A percentile compares a stretch with the other conserved stretches of the same genome.
Evolutionary conservation across 768 basidiomycete species (phyloP).

Genomic region (Suillus subluteus): DNA sequence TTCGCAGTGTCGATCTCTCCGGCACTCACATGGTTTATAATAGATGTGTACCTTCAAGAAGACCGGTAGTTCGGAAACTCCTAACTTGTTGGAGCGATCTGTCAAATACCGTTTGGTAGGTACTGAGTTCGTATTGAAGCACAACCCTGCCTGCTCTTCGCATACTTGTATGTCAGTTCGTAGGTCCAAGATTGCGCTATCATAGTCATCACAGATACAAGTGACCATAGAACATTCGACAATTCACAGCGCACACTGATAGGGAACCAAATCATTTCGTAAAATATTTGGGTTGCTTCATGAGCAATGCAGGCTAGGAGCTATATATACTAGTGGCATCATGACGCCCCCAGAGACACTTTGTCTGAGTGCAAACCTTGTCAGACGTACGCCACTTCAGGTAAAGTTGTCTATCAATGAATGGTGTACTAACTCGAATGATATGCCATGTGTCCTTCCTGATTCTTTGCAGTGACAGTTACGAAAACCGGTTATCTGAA

Average conservation of each 20-base stretch:
- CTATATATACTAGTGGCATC: neutral
- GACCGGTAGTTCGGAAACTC: neutral
- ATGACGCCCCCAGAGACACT: neutral
- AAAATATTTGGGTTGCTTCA: neutral
- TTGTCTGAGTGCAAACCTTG: neutral
- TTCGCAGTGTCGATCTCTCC: neutral
- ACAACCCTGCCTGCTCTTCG: neutral
- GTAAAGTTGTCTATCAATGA: neutral
- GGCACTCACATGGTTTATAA: neutral
- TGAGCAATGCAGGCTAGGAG: neutral
- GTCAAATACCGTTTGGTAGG: neutral
- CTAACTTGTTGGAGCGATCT: neutral
- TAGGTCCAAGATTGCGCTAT: neutral
- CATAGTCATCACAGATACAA: neutral
- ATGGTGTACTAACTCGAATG: neutral
- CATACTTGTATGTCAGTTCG: neutral
- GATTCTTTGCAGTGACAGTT: too few species aligned
- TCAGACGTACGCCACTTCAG: neutral
- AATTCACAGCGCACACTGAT: neutral
- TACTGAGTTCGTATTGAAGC: neutral
- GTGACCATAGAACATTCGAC: neutral
- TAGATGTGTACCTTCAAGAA: neutral
- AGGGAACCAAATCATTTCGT: neutral
- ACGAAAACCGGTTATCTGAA: neutral
- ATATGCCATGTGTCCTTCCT: neutral